Percentiles rank a stretch among this genome's conserved stretches.
Conservation (phyloP, 2,329 filamentous ascomycete genomes). For the Tympanopsis confertula region DNA sequence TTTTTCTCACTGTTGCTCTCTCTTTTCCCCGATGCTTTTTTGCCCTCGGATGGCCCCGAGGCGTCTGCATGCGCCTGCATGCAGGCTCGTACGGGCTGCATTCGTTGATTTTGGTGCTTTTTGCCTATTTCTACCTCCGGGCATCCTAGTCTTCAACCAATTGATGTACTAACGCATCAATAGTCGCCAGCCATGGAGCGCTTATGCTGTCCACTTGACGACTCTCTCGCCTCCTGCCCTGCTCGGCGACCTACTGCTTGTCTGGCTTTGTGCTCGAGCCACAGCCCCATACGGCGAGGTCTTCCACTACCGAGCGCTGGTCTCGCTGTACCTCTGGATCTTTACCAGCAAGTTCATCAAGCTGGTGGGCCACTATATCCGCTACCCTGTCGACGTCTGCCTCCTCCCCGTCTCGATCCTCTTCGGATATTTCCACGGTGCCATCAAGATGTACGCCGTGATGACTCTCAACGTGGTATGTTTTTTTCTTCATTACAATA, state of each 20-base stretch:
- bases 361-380: constrained; percentile 50
- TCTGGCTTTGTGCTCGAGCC: constrained; percentile 34
- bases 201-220: constrained; percentile 56
- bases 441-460: constrained; percentile 53
- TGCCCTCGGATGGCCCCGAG: background rate
- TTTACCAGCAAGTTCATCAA: constrained; percentile 55
- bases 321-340: constrained; percentile 35
- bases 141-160: background rate
- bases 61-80: constrained; percentile 4
- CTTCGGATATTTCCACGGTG: constrained; percentile 56
- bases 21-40: background rate
- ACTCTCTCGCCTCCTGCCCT: constrained; percentile 53
- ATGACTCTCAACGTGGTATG: constrained; percentile 46
- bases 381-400: constrained; percentile 48
- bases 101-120: too few species aligned
- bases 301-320: constrained; percentile 23
- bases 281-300: constrained; percentile 24
- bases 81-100: constrained; percentile 5
- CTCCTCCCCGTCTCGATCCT: constrained; percentile 47
- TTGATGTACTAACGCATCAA: background rate
- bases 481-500: constrained; percentile 13
- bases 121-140: too few species aligned
- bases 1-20: background rate
- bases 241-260: constrained; percentile 38
- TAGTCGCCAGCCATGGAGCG: constrained; percentile 55